Evolutionary conservation across 352 stramenopile species (phyloP).

Genomic region (Thraustochytrium sp.): DNA sequence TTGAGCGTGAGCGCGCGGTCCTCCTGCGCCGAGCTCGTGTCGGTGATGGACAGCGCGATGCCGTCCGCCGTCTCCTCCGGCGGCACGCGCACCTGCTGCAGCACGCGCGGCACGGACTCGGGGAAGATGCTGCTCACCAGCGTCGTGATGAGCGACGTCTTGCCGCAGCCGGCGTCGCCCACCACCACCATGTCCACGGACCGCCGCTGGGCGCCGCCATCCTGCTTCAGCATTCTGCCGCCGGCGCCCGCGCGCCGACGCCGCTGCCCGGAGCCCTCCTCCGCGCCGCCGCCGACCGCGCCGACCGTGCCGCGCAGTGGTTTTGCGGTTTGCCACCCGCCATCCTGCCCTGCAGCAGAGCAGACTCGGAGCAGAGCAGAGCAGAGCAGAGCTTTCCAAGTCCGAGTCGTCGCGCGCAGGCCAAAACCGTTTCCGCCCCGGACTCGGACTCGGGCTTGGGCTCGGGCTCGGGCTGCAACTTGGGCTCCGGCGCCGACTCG

Average conservation of each 20-base stretch:
- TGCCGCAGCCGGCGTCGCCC: slow-evolving; percentile 78
- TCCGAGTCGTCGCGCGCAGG: too few relatives aligned
- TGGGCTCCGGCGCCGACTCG: not conserved
- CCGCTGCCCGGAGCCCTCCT: too few relatives aligned
- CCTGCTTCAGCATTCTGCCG: not conserved
- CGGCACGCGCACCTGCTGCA: slow-evolving; percentile 77
- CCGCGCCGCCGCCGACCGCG: too few relatives aligned
- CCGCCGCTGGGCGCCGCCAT: not conserved
- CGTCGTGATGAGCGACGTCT: slow-evolving; percentile 81
- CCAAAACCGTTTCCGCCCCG: too few relatives aligned
- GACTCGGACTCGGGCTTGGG: too few relatives aligned
- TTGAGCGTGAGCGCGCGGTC: slow-evolving; percentile 75
- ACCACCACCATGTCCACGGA: slow-evolving; percentile 65
- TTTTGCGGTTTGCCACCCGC: not conserved
- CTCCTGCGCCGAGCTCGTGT: slow-evolving; percentile 55
- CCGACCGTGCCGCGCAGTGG: not conserved
- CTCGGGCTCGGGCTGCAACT: too few relatives aligned
- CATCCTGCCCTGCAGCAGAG: too few relatives aligned
- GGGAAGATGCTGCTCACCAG: slow-evolving; percentile 76
- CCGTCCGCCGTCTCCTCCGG: slow-evolving; percentile 78
- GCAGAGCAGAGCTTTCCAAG: too few relatives aligned
- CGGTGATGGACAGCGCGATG: slow-evolving; percentile 77
- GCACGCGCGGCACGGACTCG: slow-evolving; percentile 71
- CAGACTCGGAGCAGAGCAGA: too few relatives aligned
- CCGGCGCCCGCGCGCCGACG: too few relatives aligned